Evolutionary conservation across 129 eudicot genomes (phyloP).

Genomic region (Artemisia annua): DNA sequence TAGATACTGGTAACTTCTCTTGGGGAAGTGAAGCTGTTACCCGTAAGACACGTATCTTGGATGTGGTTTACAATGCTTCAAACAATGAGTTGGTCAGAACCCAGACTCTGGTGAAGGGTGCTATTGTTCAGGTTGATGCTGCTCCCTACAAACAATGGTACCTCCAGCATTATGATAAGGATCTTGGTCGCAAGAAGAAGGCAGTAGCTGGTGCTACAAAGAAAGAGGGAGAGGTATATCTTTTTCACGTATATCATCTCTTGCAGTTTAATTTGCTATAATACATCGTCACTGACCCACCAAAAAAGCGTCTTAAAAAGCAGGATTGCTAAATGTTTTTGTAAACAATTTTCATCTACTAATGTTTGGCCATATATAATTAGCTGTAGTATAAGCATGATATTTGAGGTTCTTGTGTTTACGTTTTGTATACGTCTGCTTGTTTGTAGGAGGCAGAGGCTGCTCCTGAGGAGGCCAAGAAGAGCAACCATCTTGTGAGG

Average conservation of each 20-base stretch:
- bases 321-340: not conserved
- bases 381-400: not conserved
- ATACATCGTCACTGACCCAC: not conserved
- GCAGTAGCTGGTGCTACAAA: conserved; percentile 47
- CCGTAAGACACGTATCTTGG: too few relatives aligned
- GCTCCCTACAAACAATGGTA: conserved; percentile 78
- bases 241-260: not conserved
- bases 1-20: conserved; percentile 81
- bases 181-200: conserved; percentile 83
- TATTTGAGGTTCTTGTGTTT: not conserved
- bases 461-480: conserved; percentile 58
- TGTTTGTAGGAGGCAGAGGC: conserved; percentile 43
- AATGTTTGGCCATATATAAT: not conserved
- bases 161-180: conserved; percentile 75
- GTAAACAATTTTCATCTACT: not conserved
- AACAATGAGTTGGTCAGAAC: too few relatives aligned
- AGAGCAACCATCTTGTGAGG: conserved; percentile 69
- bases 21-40: too few relatives aligned
- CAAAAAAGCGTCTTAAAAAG: too few relatives aligned
- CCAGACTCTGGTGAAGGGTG: conserved; percentile 74
- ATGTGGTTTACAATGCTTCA: too few relatives aligned
- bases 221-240: conserved; percentile 70
- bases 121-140: conserved; percentile 83
- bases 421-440: not conserved
- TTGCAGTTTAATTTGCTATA: not conserved